Conservation (phyloP, 192 early-diverging fungal species). For the Kappamyces sp. region DNA sequence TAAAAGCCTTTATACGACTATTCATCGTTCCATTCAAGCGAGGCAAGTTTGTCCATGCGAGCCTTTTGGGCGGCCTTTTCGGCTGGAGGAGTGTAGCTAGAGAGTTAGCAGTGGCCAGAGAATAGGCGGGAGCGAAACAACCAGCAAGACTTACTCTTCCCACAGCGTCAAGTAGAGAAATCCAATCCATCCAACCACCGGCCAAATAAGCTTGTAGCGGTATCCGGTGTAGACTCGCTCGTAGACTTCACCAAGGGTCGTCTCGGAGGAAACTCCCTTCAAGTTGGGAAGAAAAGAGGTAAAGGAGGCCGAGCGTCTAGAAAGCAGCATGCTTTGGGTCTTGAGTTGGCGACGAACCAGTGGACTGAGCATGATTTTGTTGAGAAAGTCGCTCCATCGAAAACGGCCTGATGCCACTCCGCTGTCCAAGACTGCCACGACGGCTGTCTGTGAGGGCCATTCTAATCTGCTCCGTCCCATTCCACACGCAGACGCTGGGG, state of each 20-base stretch:
- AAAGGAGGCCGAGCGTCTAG: too few species aligned
- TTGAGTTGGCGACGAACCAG: too few species aligned
- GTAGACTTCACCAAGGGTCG: conserved; percentile 45
- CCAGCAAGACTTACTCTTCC: conserved; percentile 35
- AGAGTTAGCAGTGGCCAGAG: too few species aligned
- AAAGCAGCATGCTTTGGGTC: too few species aligned
- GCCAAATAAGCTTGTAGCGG: conserved; percentile 39
- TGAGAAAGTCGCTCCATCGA: too few species aligned
- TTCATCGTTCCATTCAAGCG: conserved; percentile 1
- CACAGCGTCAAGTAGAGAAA: conserved; percentile 43
- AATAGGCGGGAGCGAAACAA: not conserved
- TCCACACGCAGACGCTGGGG: too few species aligned
- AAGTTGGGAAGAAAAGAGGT: not conserved
- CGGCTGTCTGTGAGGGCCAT: too few species aligned
- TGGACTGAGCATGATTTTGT: too few species aligned
- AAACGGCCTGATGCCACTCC: too few species aligned
- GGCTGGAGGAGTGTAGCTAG: not conserved
- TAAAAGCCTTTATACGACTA: too few species aligned
- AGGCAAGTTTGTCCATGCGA: conserved; percentile 2
- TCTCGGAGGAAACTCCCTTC: conserved; percentile 14
- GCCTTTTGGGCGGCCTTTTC: conserved; percentile 8
- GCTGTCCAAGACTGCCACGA: too few species aligned
- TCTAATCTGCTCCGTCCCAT: too few species aligned
- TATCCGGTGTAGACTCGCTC: conserved; percentile 41
- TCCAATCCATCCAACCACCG: conserved; percentile 37